These are phyloP conservation scores for Pigoraptor vietnamica DNA, from an alignment of 78 protist species.

Conservation along the genomic window DNA sequence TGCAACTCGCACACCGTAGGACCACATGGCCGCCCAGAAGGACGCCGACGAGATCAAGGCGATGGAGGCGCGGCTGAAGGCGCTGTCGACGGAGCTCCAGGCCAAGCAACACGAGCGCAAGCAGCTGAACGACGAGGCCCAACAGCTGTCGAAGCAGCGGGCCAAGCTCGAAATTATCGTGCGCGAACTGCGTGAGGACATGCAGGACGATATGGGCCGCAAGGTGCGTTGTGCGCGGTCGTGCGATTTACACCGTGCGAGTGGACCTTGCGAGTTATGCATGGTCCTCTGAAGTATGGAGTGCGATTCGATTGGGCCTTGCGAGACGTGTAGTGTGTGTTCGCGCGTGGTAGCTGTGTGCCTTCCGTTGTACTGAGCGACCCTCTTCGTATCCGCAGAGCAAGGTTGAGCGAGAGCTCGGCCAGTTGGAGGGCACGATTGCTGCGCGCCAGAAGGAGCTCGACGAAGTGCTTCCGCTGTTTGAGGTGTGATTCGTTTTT, in stretches of 20 bases:
- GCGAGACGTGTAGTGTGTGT: no score
- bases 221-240: background rate
- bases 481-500: background rate
- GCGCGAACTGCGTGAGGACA: background rate
- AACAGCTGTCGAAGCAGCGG: background rate
- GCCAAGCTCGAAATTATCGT: background rate
- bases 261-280: no score
- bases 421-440: background rate
- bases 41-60: background rate
- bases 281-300: no score
- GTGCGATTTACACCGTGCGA: background rate
- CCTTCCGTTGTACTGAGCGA: background rate
- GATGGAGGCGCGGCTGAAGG: background rate
- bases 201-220: background rate
- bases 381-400: background rate
- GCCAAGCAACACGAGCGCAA: background rate
- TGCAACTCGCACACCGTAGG: background rate
- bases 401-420: background rate
- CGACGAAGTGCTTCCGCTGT: background rate
- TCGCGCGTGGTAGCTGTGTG: background rate
- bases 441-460: background rate
- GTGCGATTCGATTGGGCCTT: no score
- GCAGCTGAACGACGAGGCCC: background rate
- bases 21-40: background rate
- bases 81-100: background rate